Percentiles rank a stretch among this genome's conserved stretches.
Conservation (phyloP, 192 early-diverging fungal genomes). For the Diversispora epigaea region DNA sequence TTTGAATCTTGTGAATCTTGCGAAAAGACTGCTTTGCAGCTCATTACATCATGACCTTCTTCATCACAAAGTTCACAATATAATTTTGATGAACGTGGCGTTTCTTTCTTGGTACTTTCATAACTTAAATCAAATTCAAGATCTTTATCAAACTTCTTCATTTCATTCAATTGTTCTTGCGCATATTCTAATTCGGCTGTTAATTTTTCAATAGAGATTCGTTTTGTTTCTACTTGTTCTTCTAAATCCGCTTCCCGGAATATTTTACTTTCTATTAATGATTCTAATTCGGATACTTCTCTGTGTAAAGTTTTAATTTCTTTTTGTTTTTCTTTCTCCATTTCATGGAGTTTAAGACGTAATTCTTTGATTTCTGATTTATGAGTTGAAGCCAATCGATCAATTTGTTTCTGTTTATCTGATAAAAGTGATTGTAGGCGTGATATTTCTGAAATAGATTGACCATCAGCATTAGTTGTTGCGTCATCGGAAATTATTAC, state of each 20-base stretch:
- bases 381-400: conserved; percentile 48
- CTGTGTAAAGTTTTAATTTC: conserved; percentile 62
- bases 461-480: conserved; percentile 18
- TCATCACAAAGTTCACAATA: conserved; percentile 74
- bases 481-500: conserved; percentile 22
- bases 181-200: conserved; percentile 52
- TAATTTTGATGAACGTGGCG: conserved; percentile 4
- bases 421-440: conserved; percentile 42
- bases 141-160: conserved; percentile 28
- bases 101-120: not conserved
- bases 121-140: not conserved
- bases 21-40: conserved; percentile 58
- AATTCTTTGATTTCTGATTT: conserved; percentile 51
- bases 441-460: conserved; percentile 36
- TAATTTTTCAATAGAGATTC: conserved; percentile 43
- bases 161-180: conserved; percentile 50
- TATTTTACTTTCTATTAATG: conserved; percentile 70
- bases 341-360: conserved; percentile 50
- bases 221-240: conserved; percentile 53
- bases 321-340: conserved; percentile 59
- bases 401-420: conserved; percentile 49
- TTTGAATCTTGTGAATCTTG: conserved; percentile 31
- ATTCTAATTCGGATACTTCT: conserved; percentile 65
- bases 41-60: conserved; percentile 60
- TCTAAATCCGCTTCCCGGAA: conserved; percentile 72